Evolutionary conservation across 441 rosid species (phyloP).

Genomic region (Breynia disticha): DNA sequence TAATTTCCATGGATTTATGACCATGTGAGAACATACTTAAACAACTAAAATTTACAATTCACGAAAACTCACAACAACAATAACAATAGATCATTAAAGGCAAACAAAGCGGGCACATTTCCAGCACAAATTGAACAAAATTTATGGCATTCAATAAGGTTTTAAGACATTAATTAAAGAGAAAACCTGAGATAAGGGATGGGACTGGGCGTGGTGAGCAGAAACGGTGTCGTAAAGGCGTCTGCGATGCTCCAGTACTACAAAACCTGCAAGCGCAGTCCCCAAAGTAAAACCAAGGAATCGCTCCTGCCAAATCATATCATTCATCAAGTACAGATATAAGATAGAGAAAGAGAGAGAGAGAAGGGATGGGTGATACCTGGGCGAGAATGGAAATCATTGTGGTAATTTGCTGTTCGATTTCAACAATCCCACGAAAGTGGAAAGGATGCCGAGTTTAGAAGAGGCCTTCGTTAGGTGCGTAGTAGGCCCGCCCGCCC

Average conservation of each 20-base stretch:
- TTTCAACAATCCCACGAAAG: background rate
- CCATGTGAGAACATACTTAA: too few relatives aligned
- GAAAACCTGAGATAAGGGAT: slow-evolving; percentile 33
- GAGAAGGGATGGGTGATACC: slow-evolving; percentile 16
- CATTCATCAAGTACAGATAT: background rate
- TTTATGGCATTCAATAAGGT: too few relatives aligned
- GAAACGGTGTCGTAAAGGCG: slow-evolving; percentile 47
- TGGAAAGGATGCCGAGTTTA: background rate
- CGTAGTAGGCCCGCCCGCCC: too few relatives aligned
- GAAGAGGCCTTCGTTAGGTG: too few relatives aligned
- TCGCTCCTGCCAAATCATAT: slow-evolving; percentile 39
- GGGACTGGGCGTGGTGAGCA: slow-evolving; percentile 21
- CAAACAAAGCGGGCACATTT: too few relatives aligned
- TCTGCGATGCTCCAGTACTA: slow-evolving; percentile 59
- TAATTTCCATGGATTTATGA: too few relatives aligned
- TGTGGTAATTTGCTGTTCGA: slow-evolving; percentile 6
- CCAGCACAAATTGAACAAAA: too few relatives aligned
- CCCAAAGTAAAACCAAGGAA: slow-evolving; percentile 75
- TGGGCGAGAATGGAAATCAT: slow-evolving; percentile 67
- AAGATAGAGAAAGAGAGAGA: background rate
- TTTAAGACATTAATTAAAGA: too few relatives aligned
- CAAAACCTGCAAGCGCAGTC: slow-evolving; percentile 35
- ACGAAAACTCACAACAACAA: too few relatives aligned
- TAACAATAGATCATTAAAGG: too few relatives aligned
- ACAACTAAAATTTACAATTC: too few relatives aligned